Evolutionary conservation across 768 basidiomycete species (phyloP).

Genomic region (Boletus coccyginus): DNA sequence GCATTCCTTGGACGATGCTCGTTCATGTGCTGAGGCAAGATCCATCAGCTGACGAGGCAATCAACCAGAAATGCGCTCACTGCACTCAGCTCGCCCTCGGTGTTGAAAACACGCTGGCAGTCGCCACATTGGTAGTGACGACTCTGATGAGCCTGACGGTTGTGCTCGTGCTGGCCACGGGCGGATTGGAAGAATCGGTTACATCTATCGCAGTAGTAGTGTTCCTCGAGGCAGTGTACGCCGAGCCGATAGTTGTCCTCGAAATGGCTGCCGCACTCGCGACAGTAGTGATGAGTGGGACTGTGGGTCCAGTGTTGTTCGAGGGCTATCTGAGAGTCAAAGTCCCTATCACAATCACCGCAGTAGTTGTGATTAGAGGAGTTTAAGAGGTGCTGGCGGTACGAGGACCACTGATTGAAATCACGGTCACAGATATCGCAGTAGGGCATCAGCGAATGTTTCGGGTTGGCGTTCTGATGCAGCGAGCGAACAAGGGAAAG

Average conservation of each 20-base stretch:
- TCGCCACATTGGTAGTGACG: constrained; percentile 29
- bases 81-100: constrained; percentile 14
- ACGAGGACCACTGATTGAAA: constrained; percentile 31
- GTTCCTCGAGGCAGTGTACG: constrained; percentile 39
- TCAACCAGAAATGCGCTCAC: constrained; percentile 2
- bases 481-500: too few relatives aligned
- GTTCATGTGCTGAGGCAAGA: constrained; percentile 42
- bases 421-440: constrained; percentile 40
- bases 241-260: constrained; percentile 30
- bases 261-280: constrained; percentile 47
- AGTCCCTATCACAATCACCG: constrained; percentile 44
- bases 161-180: constrained; percentile 46
- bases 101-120: constrained; percentile 44
- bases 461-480: too few relatives aligned
- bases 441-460: too few relatives aligned
- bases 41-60: not conserved
- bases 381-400: constrained; percentile 35
- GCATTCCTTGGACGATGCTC: constrained; percentile 41
- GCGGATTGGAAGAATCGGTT: constrained; percentile 40
- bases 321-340: constrained; percentile 36
- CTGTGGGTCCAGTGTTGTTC: constrained; percentile 54
- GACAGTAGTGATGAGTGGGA: constrained; percentile 50
- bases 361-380: constrained; percentile 46
- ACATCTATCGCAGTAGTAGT: constrained; percentile 46
- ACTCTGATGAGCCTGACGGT: constrained; percentile 37